A percentile compares a stretch with the other conserved stretches of the same genome.
Evolutionary conservation across 2,329 filamentous ascomycete genomes (phyloP).

Genomic region (Fusarium sp.): DNA sequence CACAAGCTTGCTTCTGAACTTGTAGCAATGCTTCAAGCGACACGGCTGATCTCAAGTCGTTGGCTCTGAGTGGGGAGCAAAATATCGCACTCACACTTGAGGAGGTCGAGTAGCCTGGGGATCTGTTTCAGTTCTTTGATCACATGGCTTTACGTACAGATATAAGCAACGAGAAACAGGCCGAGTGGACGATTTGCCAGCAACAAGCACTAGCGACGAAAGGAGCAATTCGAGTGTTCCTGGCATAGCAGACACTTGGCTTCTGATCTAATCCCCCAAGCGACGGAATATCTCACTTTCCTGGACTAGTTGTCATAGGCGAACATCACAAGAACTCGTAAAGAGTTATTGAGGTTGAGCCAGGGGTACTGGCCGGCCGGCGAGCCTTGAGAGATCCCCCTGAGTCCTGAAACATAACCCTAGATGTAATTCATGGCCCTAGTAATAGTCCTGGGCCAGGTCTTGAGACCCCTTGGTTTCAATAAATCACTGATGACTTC

Average conservation of each 20-base stretch:
- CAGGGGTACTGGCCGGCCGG: background rate
- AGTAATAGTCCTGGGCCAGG: background rate
- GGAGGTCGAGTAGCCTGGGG: constrained; percentile 7
- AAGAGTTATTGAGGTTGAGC: constrained; percentile 44
- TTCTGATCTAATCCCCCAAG: constrained; percentile 31
- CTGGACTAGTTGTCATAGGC: constrained; percentile 46
- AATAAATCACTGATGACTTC: constrained; percentile 46
- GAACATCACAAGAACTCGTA: constrained; percentile 44
- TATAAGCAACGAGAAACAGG: constrained; percentile 6
- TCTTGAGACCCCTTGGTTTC: constrained; percentile 3
- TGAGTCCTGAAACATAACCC: constrained; percentile 23
- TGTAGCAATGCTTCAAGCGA: background rate
- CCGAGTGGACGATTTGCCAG: background rate
- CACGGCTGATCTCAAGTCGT: constrained; percentile 11
- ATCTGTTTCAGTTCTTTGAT: constrained; percentile 23
- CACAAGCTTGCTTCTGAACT: background rate
- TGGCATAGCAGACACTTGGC: constrained; percentile 41
- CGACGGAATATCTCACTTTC: constrained; percentile 51
- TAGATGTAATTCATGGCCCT: constrained; percentile 31
- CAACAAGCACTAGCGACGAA: background rate
- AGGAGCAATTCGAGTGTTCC: background rate
- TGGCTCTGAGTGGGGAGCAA: constrained; percentile 18
- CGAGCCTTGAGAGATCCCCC: constrained; percentile 12
- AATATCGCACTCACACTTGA: constrained; percentile 24
- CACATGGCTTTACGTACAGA: constrained; percentile 12